A percentile compares a stretch with the other conserved stretches of the same genome.
Evolutionary conservation across 2,329 filamentous ascomycete species (phyloP).

Genomic region (Fusarium praegraminearum): DNA sequence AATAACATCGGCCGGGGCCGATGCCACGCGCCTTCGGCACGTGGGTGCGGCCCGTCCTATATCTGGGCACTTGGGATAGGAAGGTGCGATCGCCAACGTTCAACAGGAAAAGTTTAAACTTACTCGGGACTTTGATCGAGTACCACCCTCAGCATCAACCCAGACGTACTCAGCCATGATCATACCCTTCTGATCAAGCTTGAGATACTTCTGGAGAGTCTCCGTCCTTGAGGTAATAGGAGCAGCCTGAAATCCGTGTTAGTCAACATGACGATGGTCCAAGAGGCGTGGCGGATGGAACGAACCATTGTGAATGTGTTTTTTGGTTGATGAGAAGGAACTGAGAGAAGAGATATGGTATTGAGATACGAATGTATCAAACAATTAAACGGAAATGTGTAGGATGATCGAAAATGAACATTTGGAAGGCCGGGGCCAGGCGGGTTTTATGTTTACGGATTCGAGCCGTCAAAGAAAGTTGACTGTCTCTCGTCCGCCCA

Average conservation of each 20-base stretch:
- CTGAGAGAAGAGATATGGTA: slow-evolving; percentile 9
- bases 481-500: slow-evolving; percentile 36
- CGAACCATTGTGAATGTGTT: slow-evolving; percentile 42
- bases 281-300: neutral
- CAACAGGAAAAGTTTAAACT: slow-evolving; percentile 56
- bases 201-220: slow-evolving; percentile 86
- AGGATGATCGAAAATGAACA: slow-evolving; percentile 37
- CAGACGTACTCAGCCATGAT: slow-evolving; percentile 98
- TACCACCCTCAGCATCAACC: slow-evolving; percentile 85
- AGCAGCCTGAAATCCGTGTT: slow-evolving; percentile 33
- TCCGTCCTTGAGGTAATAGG: slow-evolving; percentile 47
- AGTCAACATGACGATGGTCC: slow-evolving; percentile 13
- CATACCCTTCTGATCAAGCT: slow-evolving; percentile 87
- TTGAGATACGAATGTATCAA: slow-evolving; percentile 42
- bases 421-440: slow-evolving; percentile 38
- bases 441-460: slow-evolving; percentile 48
- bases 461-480: slow-evolving; percentile 37
- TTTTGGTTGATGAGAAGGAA: neutral
- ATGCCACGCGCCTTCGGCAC: slow-evolving; percentile 11
- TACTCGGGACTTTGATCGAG: slow-evolving; percentile 97
- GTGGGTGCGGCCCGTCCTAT: slow-evolving; percentile 11
- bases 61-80: slow-evolving; percentile 9
- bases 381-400: slow-evolving; percentile 38
- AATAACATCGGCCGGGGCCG: slow-evolving; percentile 19
- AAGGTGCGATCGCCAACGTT: slow-evolving; percentile 13